Base-by-base conservation (phyloP, 352 stramenopile genomes). In the Globisporangium paroecandrum region DNA sequence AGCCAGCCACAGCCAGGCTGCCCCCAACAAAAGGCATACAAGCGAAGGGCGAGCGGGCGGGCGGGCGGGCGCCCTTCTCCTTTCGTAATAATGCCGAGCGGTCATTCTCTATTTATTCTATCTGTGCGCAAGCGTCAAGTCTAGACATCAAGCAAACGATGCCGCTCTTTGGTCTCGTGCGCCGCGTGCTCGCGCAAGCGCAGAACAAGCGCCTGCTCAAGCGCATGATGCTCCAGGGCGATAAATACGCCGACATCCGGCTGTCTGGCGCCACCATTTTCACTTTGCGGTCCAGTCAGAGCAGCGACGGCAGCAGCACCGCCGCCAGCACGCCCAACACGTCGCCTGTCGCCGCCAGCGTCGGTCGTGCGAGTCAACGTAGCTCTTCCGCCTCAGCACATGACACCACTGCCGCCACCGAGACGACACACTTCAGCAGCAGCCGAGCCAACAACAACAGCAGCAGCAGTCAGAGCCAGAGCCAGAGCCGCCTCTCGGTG, bases 91-190 rank as follows among this genome's bases (percentile, higher is more conserved):
- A 47, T 47, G 41, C 41, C 15, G 41, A 8, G 25, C 25, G 34
- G 49, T 55, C 62, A 68, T 68, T 68, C 36, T 27, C 53, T 68
- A 53, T 68, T 60, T 68, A 60, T 61, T 68, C 62, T 56, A 68
- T 43, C 25, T 54, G 62, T 60, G 41, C 62, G 51, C 62, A 68
- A 55, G 62, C 41, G 29, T 2, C 25, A 25, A 22, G 47, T 24
- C 20, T 32, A 9, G 20, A 47, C 8, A n/a, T 20, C 15, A 47
- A 47, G 41, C 41, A 47, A 47, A 15, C 58, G 13, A 70, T 70
- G 58, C 15, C 65, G 58, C 57, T 70, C 65, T 51, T 69, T 29
- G 58, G 58, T 12, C 58, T 65, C 58, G 58, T 70, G 58, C 58
- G 58, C 58, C 65, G 65, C 58, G 36, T 70, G 36, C 36, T 70